Evolutionary conservation across 306 rosid species (phyloP), one percentile per base, ranked within the genome.

Genomic region (Acacia melanoxylon): DNA sequence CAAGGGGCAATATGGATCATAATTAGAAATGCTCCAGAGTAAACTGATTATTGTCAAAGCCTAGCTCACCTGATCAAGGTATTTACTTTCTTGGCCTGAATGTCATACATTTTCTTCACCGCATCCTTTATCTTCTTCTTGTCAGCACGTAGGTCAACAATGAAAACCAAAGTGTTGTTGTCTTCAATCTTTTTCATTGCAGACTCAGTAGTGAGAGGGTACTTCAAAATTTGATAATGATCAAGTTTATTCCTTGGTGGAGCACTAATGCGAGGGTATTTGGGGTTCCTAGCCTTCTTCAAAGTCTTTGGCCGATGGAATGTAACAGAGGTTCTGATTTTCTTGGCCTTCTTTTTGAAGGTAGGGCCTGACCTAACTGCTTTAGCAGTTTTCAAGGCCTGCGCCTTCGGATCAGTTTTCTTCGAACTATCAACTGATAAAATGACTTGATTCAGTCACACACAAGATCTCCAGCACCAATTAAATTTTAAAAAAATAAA

Each of bases 101-200:
- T 92, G 71, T 94, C 98, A 1, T 92, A 94, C 98, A 94, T 91
- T 80, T 94, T 94, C 84, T 89, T 92, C 24, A 94, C 97, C 0
- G 97, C 97, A 81, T 87, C 91, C 89, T 94, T 94, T 2, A 94
- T 94, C 91, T 92, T 94, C 87, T 94, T 94, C 88, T 94, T 94
- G 88, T 94, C 92, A 4, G 98, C 97, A 37, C 95, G 94, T 2
- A 94, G 75, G 84, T 94, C 97, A 46, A 94, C 98, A 78, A 94
- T 90, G 74, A 94, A 94, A 29, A 94, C 98, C 85, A 94, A 85
- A 16, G 98, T 94, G 82, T 94, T 91, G 85, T 92, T 94, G 61
- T 94, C 98, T 54, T 94, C 98, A 22, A 94, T 94, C 82, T 94
- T 92, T 85, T 94, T 94, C 98, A 92, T 94, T 3, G 98, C 98